Evolutionary conservation across 2,329 filamentous ascomycete species (phyloP).

Genomic region (Paraconiothyrium sp.): DNA sequence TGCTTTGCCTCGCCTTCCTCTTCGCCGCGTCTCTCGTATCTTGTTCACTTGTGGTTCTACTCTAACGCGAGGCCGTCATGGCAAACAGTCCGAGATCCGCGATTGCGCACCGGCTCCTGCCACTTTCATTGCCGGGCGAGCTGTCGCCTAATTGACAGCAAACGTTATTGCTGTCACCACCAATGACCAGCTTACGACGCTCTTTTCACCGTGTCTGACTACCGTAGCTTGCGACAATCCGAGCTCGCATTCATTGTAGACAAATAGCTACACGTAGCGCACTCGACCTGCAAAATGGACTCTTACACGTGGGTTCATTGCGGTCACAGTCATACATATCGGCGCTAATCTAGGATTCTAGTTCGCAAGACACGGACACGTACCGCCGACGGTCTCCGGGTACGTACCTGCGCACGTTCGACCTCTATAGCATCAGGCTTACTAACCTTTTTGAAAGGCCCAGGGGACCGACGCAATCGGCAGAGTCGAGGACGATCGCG

Average conservation of each 20-base stretch:
- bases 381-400: conserved; percentile 74
- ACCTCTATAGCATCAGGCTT: neutral
- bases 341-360: conserved; percentile 31
- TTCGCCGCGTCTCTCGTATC: conserved; percentile 39
- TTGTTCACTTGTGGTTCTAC: conserved; percentile 46
- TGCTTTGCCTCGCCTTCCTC: conserved; percentile 35
- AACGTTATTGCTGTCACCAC: conserved; percentile 23
- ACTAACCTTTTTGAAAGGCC: conserved; percentile 19
- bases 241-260: neutral
- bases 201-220: conserved; percentile 23
- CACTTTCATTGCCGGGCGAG: conserved; percentile 36
- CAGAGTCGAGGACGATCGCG: conserved; percentile 67
- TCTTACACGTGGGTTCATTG: conserved; percentile 47
- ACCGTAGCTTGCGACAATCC: conserved; percentile 15
- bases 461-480: conserved; percentile 47
- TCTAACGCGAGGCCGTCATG: conserved; percentile 53
- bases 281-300: conserved; percentile 40
- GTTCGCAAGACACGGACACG: conserved; percentile 61
- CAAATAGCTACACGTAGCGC: neutral
- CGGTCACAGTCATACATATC: neutral
- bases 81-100: conserved; percentile 51
- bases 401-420: conserved; percentile 53
- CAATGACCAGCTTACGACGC: conserved; percentile 31
- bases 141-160: conserved; percentile 30
- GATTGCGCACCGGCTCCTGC: conserved; percentile 39